Evolutionary conservation across 257 asterid genomes (phyloP).

Genomic region (Lantana camara): DNA sequence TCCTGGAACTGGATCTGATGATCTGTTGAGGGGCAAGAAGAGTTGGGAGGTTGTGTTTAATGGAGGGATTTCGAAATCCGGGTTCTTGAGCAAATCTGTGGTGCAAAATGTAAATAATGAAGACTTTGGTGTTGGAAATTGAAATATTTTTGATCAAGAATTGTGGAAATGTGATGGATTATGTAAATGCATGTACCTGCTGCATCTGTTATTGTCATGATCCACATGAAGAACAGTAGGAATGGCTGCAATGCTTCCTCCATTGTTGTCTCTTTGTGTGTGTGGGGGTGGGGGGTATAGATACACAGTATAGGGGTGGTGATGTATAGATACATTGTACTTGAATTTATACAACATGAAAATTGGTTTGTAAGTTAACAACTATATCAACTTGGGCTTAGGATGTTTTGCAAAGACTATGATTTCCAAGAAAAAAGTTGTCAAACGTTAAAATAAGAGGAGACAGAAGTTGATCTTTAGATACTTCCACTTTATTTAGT

Average conservation of each 20-base stretch:
- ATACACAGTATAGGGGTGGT: no score
- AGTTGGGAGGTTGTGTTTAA: slow-evolving; percentile 23
- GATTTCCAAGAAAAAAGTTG: no score
- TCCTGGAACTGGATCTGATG: slow-evolving; percentile 28
- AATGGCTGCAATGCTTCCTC: not conserved
- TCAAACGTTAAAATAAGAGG: no score
- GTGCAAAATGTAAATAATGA: not conserved
- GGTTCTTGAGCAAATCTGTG: slow-evolving; percentile 28
- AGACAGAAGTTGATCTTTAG: no score
- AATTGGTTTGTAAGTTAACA: no score
- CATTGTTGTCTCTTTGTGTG: no score
- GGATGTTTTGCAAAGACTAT: no score
- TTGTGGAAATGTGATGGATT: not conserved
- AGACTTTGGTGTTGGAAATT: not conserved
- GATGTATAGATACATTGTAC: not conserved
- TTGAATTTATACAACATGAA: slow-evolving; percentile 3
- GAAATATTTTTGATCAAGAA: not conserved
- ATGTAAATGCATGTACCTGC: slow-evolving; percentile 1
- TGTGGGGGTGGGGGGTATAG: slow-evolving; percentile 5
- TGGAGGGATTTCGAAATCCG: slow-evolving; percentile 36
- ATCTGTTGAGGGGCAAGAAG: slow-evolving; percentile 17
- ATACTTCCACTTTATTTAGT: no score
- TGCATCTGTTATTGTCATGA: slow-evolving; percentile 20
- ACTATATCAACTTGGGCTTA: no score
- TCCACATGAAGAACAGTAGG: slow-evolving; percentile 7